A percentile compares a stretch with the other conserved stretches of the same genome.
Conservation (phyloP, 1,139 yeast species). For the Sugiyamaella xylanicola region DNA sequence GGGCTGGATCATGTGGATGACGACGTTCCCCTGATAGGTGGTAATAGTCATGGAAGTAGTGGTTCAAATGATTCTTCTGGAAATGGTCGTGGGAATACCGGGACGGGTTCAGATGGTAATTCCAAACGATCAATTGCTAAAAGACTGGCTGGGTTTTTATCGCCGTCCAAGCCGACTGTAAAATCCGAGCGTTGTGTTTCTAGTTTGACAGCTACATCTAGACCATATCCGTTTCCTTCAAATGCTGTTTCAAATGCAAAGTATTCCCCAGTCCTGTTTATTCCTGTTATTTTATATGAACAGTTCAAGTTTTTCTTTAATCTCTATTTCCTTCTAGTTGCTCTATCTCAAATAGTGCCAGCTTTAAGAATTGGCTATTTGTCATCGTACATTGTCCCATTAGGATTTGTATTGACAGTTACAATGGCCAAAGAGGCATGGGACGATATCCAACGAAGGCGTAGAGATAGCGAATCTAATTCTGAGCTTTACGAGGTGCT, state of each 20-base stretch:
- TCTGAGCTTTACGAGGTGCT: slow-evolving; percentile 77
- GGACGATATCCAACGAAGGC: slow-evolving; percentile 87
- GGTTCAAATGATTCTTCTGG: too few relatives aligned
- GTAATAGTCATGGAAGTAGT: neutral
- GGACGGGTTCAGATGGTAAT: neutral
- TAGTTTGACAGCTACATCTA: slow-evolving; percentile 18
- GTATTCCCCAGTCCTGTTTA: slow-evolving; percentile 82
- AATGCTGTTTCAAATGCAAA: slow-evolving; percentile 94
- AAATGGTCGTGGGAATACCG: too few relatives aligned
- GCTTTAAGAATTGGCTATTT: slow-evolving; percentile 89
- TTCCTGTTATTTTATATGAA: slow-evolving; percentile 87
- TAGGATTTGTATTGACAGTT: slow-evolving; percentile 86
- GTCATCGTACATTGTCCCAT: slow-evolving; percentile 89
- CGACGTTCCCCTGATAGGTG: slow-evolving; percentile 12
- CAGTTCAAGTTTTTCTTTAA: slow-evolving; percentile 97
- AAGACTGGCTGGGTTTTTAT: neutral
- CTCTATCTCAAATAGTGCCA: slow-evolving; percentile 92
- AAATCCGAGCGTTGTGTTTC: slow-evolving; percentile 13
- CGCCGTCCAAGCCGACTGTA: neutral
- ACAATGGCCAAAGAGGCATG: slow-evolving; percentile 96
- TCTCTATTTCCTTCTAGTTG: slow-evolving; percentile 86
- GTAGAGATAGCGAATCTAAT: slow-evolving; percentile 88
- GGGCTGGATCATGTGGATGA: slow-evolving; percentile 18
- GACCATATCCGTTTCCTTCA: slow-evolving; percentile 53
- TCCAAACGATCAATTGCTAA: neutral